Evolutionary conservation across 257 asterid species (phyloP).

Genomic region (Ajuga chamaepitys): DNA sequence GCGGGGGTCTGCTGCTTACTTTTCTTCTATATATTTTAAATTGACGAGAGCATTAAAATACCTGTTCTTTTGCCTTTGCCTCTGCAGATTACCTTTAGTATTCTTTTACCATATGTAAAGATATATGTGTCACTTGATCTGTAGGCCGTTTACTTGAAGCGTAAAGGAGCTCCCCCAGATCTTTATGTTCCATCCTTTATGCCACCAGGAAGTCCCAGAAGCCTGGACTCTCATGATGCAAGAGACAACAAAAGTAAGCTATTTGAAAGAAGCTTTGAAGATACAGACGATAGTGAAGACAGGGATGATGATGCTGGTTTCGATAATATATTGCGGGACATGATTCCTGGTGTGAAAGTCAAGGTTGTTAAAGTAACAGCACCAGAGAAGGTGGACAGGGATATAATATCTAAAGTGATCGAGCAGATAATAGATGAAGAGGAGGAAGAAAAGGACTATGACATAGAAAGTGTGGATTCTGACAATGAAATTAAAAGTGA

Average conservation of each 20-base stretch:
- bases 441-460: conserved; percentile 55
- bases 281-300: conserved; percentile 60
- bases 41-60: background rate
- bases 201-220: conserved; percentile 38
- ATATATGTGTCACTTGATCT: conserved; percentile 16
- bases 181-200: conserved; percentile 42
- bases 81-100: background rate
- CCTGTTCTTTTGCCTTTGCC: background rate
- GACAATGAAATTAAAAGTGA: conserved; percentile 39
- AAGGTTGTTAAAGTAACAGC: conserved; percentile 78
- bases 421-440: conserved; percentile 85
- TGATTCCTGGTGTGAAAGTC: conserved; percentile 93
- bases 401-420: conserved; percentile 75
- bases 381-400: conserved; percentile 71
- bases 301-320: conserved; percentile 65
- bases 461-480: conserved; percentile 29
- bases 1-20: background rate
- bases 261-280: conserved; percentile 52
- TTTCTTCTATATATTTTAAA: background rate
- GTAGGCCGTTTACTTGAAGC: conserved; percentile 89
- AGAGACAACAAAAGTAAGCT: conserved; percentile 50
- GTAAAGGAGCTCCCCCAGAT: conserved; percentile 46
- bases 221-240: conserved; percentile 47
- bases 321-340: conserved; percentile 66
- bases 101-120: conserved; percentile 7